Base-by-base conservation (phyloP, 2,329 filamentous ascomycete species). In the Scorias spongiosa region DNA sequence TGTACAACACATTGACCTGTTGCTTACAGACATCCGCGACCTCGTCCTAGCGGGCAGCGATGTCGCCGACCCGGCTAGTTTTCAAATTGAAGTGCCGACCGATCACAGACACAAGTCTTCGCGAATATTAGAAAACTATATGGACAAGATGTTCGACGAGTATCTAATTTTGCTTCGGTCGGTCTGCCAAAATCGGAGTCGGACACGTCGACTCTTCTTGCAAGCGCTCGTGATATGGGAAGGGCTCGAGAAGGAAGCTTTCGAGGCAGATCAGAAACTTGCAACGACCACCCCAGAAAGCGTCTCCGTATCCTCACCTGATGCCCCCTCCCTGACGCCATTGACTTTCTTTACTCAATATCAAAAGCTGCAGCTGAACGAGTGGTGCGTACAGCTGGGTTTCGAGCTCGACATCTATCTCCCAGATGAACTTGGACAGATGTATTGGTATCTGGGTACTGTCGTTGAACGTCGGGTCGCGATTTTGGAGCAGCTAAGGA, bases 381-480 rank as follows among this genome's bases (percentile, higher is more conserved):
- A 89, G 58, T 82, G 80, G 69, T 81, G 93, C 39, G 72, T 95
- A 12, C 84, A 95, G 57, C 76, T 95, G 29, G 91, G 93, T 10
- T 96, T 98, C 60, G 91, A 98, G 63, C 78, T 95, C 10, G 81
- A 89, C 38, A 76, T 94, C 9, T 96, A 96, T 62, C 79, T 89
- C 43, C 72, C 78, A 0, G 82, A 93, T 59, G 91, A 98, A 61
- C 70, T 91, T 9, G 75, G 79, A 1, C 79, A 78, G 18, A 93
- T 95, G 83, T 96, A 96, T 62, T 91, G 83, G 78, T 66, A 49
- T 42, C 30, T 52, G 43, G 14, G 38, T 48, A 28, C 34, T n/a
- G 26, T 51, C 40, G 39, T 45, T 5, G 34, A 47, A 5, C 45
- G 48, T 3, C 50, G 48, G 12, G 32, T 37, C 11, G 49, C 46